Base-by-base conservation (phyloP, 1,284 basidiomycete species). In the Ustilago sp. region DNA sequence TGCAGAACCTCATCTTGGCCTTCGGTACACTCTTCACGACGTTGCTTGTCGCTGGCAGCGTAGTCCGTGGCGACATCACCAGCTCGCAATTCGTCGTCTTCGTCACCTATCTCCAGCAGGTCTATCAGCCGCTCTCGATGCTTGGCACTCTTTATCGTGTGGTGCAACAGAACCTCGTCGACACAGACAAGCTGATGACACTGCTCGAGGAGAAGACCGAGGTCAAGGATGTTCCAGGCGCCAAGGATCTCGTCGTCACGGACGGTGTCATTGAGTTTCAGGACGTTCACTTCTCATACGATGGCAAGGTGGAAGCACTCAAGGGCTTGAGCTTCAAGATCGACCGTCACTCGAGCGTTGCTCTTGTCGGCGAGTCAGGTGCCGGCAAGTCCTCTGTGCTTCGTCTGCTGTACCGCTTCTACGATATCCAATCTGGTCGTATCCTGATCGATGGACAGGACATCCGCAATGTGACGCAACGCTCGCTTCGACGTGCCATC, bases 381-480 rank as follows among this genome's bases (percentile, higher is more conserved):
- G 88, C 92, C 13, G 92, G 93, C 45, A 94, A 94, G 85, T 92
- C 91, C 8, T 94, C 94, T 0, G 90, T 95, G 61, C 87, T 94
- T 62, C 91, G 93, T 17, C 88, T 94, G 53, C 88, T 97, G 15
- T 96, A 93, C 86, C 90, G 94, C 52, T 94, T 97, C 88, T 95
- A 96, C 86, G 94, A 96, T 82, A 89, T 94, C 79, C 80, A 79
- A 39, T 64, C 74, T 64, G 84, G 85, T 5, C 68, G 74, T n/a
- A 87, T 87, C 59, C 59, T 83, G 57, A 91, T 95, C 72, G 93
- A 96, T 81, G 93, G 93, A 1, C 89, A 92, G 81, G 93, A 96
- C 80, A 92, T 97, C 65, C 89, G 92, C 39, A 91, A 94, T 75
- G 90, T 96, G 13, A 94, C 93, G 0, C 93, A 95, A 83, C 66